Conservation (phyloP, 164 flowering plant genomes). For the Piper betle region DNA sequence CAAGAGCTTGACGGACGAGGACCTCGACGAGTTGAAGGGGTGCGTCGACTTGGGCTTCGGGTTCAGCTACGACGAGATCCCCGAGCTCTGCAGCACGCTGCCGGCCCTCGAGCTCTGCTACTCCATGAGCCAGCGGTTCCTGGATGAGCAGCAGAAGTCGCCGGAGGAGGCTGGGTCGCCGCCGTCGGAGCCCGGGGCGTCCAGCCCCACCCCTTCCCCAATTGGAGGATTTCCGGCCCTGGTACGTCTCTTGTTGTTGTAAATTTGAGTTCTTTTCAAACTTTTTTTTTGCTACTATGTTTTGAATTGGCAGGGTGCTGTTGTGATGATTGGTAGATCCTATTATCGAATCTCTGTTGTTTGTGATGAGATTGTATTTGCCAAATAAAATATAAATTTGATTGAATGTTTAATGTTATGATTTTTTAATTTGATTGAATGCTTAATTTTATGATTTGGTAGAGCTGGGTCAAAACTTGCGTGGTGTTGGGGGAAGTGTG, state of each 20-base stretch:
- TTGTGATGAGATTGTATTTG: no score
- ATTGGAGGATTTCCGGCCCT: slow-evolving; percentile 87
- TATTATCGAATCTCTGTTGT: no score
- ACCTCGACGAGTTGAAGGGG: slow-evolving; percentile 73
- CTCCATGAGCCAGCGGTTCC: slow-evolving; percentile 71
- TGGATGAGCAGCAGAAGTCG: slow-evolving; percentile 43
- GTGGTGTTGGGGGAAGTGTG: not conserved
- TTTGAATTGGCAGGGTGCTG: not conserved
- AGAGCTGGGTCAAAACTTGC: not conserved
- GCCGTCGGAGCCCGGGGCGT: slow-evolving; percentile 4
- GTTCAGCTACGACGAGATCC: slow-evolving; percentile 78
- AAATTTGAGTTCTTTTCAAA: no score
- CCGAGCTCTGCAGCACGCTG: slow-evolving; percentile 73
- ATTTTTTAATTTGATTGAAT: not conserved
- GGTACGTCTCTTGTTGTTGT: no score
- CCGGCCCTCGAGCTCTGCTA: slow-evolving; percentile 92
- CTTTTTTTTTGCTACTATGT: no score
- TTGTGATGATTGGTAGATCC: no score
- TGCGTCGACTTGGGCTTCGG: slow-evolving; percentile 87
- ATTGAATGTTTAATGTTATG: no score
- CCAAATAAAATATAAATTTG: no score
- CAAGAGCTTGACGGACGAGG: slow-evolving; percentile 69
- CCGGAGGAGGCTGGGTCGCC: slow-evolving; percentile 20
- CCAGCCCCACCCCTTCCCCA: slow-evolving; percentile 41
- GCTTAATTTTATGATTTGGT: not conserved